A percentile compares a stretch with the other conserved stretches of the same genome.
Evolutionary conservation across 2,329 filamentous ascomycete species (phyloP).

Genomic region (Venturia pyrina): DNA sequence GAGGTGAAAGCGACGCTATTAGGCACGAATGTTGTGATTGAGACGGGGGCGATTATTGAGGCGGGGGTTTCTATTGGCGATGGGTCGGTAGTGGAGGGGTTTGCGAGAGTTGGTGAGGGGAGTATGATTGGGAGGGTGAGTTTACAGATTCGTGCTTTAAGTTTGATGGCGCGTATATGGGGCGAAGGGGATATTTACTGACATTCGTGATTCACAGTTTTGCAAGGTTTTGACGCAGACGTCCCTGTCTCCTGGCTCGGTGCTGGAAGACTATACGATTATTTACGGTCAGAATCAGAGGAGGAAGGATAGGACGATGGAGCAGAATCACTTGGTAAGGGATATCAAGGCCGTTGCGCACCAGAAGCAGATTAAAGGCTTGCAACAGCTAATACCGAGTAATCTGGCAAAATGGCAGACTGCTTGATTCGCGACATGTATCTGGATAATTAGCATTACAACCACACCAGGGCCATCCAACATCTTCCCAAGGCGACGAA

Average conservation of each 20-base stretch:
- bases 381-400: constrained; percentile 25
- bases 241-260: constrained; percentile 26
- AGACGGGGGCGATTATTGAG: constrained; percentile 32
- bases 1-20: constrained; percentile 23
- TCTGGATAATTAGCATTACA: neutral
- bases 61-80: constrained; percentile 14
- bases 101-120: constrained; percentile 23
- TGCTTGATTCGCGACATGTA: neutral
- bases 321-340: constrained; percentile 16
- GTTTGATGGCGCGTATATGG: neutral
- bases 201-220: constrained; percentile 21
- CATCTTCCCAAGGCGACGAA: neutral
- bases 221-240: constrained; percentile 34
- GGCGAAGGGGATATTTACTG: neutral
- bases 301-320: constrained; percentile 30
- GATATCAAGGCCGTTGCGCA: constrained; percentile 23
- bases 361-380: constrained; percentile 22
- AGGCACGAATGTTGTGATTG: constrained; percentile 33
- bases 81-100: constrained; percentile 18
- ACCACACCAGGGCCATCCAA: neutral
- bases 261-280: constrained; percentile 35
- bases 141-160: neutral
- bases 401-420: constrained; percentile 24
- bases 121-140: constrained; percentile 32
- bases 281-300: constrained; percentile 30